Evolutionary conservation across 805 yeast species (phyloP), one percentile per base, ranked within the genome.

Genomic region (Saccharomycopsis guyanensis): DNA sequence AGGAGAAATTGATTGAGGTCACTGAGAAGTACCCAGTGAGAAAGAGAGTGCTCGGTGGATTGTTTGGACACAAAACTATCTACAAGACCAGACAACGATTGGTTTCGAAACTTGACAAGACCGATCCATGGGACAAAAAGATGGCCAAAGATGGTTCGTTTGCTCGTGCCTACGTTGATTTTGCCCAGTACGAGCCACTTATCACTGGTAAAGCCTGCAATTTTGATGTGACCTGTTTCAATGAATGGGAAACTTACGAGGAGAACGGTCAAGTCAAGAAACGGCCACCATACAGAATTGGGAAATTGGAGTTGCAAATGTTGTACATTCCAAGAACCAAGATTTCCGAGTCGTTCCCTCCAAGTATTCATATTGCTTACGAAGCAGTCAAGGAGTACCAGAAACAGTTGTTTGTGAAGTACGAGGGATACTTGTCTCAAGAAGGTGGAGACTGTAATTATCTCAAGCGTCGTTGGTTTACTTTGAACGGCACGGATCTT

Each of bases 131-230:
- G 82, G 75, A 73, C 29, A 62, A 68, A 29, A 65, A 75, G 46
- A 72, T 87, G 52, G 96, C 97, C 1, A 70, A 71, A 29, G 94
- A 87, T 61, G 97, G 97, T 1, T 86, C 96, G 32, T 88, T 86
- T 70, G 96, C 87, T 6, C 72, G 91, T 56, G 75, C 84, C 45
- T 79, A 82, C 55, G 68, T 89, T 45, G 73, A 73, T 39, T 81
- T 83, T 56, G 71, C 72, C 20, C 76, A 75, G 47, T 73, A 74
- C 55, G 80, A 80, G 56, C 62, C 70, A 18, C 71, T 70, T 25
- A 68, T 84, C 39, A 74, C 72, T 15, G 82, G 86, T 15, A 60
- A 65, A 40, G 67, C 78, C 0, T 65, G 67, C 47, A 69, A 67
- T 40, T 77, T 77, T 58, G 68, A 71, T 38, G 57, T 86, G 38